Conservation (phyloP, 2,329 filamentous ascomycete genomes). For the Moelleriella libera region DNA sequence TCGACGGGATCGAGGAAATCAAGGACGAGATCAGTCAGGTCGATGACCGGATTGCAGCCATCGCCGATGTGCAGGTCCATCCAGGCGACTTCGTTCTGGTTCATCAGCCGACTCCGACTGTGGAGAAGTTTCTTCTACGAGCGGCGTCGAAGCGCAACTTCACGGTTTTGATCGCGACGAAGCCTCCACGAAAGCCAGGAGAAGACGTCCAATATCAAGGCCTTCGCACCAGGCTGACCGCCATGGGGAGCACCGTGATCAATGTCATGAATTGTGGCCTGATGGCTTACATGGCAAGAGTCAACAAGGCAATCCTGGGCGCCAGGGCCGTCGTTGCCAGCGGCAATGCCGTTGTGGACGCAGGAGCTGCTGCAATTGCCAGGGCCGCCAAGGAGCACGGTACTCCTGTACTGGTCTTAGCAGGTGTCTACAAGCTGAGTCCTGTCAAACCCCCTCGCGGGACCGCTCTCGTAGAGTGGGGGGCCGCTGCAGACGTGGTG, state of each 20-base stretch:
- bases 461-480: constrained; percentile 73
- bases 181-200: constrained; percentile 24
- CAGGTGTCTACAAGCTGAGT: constrained; percentile 86
- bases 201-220: constrained; percentile 29
- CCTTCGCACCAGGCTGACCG: constrained; percentile 65
- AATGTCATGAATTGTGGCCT: constrained; percentile 73
- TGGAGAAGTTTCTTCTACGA: constrained; percentile 78
- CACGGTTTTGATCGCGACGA: constrained; percentile 74
- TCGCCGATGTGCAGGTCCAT: constrained; percentile 84
- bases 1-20: constrained; percentile 89
- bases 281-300: constrained; percentile 86
- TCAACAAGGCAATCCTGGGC: constrained; percentile 88
- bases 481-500: constrained; percentile 63
- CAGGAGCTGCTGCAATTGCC: constrained; percentile 72
- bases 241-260: constrained; percentile 69
- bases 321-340: constrained; percentile 81
- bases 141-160: constrained; percentile 85
- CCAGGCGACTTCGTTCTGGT: constrained; percentile 87
- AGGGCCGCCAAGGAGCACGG: constrained; percentile 71
- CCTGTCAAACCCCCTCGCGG: constrained; percentile 78
- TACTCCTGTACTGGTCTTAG: constrained; percentile 76
- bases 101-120: constrained; percentile 71
- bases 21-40: constrained; percentile 89
- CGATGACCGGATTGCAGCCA: constrained; percentile 82
- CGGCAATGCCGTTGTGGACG: constrained; percentile 70